Evolutionary conservation across 495 filamentous ascomycete species (phyloP).

Genomic region (Aspergillus conjunctus): DNA sequence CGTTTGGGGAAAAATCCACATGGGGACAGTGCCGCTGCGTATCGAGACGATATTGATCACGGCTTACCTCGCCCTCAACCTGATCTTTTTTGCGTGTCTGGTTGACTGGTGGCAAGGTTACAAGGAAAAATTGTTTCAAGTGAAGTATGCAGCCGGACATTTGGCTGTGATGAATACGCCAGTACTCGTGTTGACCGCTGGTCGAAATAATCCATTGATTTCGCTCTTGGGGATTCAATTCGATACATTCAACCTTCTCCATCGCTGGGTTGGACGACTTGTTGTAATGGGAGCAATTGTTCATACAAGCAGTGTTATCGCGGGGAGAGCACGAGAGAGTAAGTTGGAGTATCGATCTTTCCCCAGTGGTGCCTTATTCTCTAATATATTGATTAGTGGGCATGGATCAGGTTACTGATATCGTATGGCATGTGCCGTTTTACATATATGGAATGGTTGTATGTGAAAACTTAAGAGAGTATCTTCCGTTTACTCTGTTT

Average conservation of each 20-base stretch:
- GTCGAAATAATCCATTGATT: slow-evolving; percentile 48
- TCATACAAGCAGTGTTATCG: slow-evolving; percentile 41
- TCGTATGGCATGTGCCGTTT: slow-evolving; percentile 38
- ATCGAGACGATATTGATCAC: slow-evolving; percentile 37
- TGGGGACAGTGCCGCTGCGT: slow-evolving; percentile 46
- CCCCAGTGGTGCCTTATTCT: background rate
- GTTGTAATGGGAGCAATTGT: slow-evolving; percentile 39
- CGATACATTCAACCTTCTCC: slow-evolving; percentile 49
- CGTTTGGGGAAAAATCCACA: slow-evolving; percentile 34
- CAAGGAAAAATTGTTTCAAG: slow-evolving; percentile 38
- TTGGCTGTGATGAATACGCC: slow-evolving; percentile 48
- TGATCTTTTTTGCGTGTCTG: slow-evolving; percentile 41
- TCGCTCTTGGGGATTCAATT: slow-evolving; percentile 40
- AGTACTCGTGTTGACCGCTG: slow-evolving; percentile 42
- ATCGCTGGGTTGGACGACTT: slow-evolving; percentile 48
- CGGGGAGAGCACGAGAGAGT: slow-evolving; percentile 31
- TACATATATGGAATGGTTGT: slow-evolving; percentile 43
- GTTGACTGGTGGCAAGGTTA: slow-evolving; percentile 44
- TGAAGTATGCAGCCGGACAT: slow-evolving; percentile 45
- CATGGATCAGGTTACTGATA: slow-evolving; percentile 30
- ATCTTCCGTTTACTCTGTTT: background rate
- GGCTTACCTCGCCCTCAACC: slow-evolving; percentile 38
- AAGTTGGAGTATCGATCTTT: slow-evolving; percentile 16
- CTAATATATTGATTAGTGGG: slow-evolving; percentile 4
- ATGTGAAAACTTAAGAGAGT: slow-evolving; percentile 16